phyloP scores from a whole-genome alignment of 2,329 filamentous ascomycete genomes.

The Byssoonygena ceratinophila region DNA sequence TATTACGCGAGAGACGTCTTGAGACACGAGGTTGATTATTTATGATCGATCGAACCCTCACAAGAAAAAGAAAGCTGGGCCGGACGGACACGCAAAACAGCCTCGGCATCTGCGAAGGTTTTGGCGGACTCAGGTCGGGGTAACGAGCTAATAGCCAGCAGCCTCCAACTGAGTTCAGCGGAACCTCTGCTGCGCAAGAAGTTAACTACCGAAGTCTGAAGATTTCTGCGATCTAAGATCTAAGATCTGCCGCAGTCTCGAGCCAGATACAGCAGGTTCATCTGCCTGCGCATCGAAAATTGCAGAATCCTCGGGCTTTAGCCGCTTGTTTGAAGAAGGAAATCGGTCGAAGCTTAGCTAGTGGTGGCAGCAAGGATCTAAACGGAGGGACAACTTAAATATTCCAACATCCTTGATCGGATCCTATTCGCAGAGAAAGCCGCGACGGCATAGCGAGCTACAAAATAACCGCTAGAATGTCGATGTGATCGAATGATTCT shows the following conservation, averaged over 20 bases:
- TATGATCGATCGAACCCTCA: neutral
- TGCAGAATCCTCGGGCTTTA: too few species aligned
- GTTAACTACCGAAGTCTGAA: too few species aligned
- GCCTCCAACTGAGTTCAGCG: neutral
- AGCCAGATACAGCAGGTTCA: too few species aligned
- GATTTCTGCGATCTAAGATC: too few species aligned
- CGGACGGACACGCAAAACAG: neutral
- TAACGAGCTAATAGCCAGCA: neutral
- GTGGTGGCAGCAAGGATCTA: conserved; percentile 2
- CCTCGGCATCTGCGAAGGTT: conserved; percentile 3
- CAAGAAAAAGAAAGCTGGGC: neutral
- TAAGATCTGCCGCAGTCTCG: too few species aligned
- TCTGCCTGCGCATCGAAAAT: too few species aligned
- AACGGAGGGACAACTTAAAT: neutral
- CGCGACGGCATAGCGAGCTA: neutral
- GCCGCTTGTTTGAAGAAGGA: conserved; percentile 3
- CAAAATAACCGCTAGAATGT: neutral
- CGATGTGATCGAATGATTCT: neutral
- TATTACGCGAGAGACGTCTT: neutral
- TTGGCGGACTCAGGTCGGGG: neutral
- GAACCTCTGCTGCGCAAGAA: too few species aligned
- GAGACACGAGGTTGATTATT: conserved; percentile 6
- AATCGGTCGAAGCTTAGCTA: conserved; percentile 7
- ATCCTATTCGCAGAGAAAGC: neutral
- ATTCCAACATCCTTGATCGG: neutral